Conservation (phyloP, 305 asterid genomes). For the Rubia occidens region DNA sequence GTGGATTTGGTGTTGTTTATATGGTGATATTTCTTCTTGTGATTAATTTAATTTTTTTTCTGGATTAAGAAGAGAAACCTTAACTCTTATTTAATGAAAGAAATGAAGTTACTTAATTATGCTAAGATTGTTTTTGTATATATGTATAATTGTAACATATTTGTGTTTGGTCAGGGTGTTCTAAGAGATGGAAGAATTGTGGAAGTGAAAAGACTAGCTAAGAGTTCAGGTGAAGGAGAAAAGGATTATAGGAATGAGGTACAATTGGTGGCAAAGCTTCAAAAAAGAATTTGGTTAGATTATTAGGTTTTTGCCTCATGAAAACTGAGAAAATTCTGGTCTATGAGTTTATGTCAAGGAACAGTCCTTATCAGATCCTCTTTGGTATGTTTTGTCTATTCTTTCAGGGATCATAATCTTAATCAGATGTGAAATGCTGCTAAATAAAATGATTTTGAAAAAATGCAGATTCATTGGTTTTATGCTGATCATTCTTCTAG, state of each 20-base stretch:
- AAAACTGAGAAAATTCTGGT: slow-evolving; percentile 22
- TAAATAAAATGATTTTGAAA: too few relatives aligned
- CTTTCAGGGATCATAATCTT: background rate
- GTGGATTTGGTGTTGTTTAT: slow-evolving; percentile 24
- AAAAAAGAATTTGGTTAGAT: slow-evolving; percentile 25
- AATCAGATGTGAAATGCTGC: background rate
- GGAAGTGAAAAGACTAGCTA: slow-evolving; percentile 25
- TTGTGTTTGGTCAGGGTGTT: slow-evolving; percentile 19
- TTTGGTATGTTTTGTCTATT: slow-evolving; percentile 19
- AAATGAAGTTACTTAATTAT: background rate
- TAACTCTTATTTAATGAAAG: background rate
- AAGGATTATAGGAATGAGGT: slow-evolving; percentile 25
- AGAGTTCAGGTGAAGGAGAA: slow-evolving; percentile 24
- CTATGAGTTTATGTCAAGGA: slow-evolving; percentile 27
- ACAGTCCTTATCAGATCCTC: slow-evolving; percentile 24
- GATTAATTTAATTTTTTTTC: too few relatives aligned
- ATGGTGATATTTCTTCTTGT: background rate
- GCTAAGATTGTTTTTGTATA: background rate
- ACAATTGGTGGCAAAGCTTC: slow-evolving; percentile 23
- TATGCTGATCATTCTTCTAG: too few relatives aligned
- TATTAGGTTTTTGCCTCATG: slow-evolving; percentile 22
- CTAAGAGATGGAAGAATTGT: slow-evolving; percentile 22
- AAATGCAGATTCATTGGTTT: too few relatives aligned
- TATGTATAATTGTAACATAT: background rate
- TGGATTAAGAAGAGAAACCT: too few relatives aligned